phyloP scores from a whole-genome alignment of 1,139 yeast species.

The Suhomyces yuchorum region DNA sequence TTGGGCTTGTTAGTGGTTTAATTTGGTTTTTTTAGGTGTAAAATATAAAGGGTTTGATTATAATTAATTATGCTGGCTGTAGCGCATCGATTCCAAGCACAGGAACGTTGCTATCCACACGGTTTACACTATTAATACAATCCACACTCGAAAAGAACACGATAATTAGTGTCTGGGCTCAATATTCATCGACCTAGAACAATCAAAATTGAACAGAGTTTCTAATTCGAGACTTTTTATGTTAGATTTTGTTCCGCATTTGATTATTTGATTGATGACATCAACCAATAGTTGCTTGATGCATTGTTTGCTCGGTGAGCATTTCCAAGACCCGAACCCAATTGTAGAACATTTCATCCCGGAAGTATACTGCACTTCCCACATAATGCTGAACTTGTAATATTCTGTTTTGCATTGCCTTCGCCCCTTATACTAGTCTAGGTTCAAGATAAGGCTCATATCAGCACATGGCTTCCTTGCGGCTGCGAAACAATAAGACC shows the following conservation, averaged over 20 bases:
- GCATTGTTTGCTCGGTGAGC: not conserved
- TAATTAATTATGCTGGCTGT: not conserved
- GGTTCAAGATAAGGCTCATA: not conserved
- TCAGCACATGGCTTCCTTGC: slow-evolving; percentile 1
- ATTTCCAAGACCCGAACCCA: not conserved
- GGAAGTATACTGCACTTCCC: not conserved
- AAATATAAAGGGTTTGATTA: slow-evolving; percentile 3
- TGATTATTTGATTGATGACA: not conserved
- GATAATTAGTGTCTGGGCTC: not conserved
- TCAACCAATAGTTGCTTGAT: not conserved
- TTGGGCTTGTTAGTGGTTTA: slow-evolving; percentile 23
- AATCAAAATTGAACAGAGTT: not conserved
- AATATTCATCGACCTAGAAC: not conserved
- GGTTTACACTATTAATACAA: not conserved
- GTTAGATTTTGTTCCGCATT: not conserved
- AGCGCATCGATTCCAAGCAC: not conserved
- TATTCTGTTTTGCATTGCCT: not conserved
- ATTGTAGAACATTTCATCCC: not conserved
- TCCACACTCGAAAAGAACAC: not conserved
- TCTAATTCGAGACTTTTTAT: not conserved
- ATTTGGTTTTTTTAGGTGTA: slow-evolving; percentile 19
- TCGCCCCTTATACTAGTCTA: slow-evolving; percentile 4
- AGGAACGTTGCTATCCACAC: not conserved
- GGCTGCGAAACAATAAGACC: slow-evolving; percentile 7
- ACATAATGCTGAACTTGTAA: not conserved